These are phyloP conservation scores for Camelina sativa DNA, from an alignment of 345 rosid genomes.

Conservation along the genomic window DNA sequence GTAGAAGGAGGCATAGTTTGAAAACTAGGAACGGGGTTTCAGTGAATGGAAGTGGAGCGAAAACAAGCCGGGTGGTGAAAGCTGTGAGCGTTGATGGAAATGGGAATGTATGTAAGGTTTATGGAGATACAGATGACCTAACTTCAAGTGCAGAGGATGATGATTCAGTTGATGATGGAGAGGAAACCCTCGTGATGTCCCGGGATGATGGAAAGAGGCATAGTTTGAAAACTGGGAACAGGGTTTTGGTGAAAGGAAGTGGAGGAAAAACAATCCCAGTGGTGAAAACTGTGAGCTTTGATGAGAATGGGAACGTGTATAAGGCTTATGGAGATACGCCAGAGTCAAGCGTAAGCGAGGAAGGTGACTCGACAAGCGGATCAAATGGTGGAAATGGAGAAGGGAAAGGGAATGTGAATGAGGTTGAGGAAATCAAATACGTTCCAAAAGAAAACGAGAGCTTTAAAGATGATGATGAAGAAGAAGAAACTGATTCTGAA, in stretches of 20 bases:
- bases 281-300: slow-evolving; percentile 45
- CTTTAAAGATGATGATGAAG: slow-evolving; percentile 38
- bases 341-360: slow-evolving; percentile 51
- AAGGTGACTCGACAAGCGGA: slow-evolving; percentile 46
- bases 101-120: slow-evolving; percentile 41
- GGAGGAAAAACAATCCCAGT: slow-evolving; percentile 8
- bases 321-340: slow-evolving; percentile 47
- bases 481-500: slow-evolving; percentile 37
- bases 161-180: slow-evolving; percentile 32
- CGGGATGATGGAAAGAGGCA: slow-evolving; percentile 19
- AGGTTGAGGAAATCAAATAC: slow-evolving; percentile 45
- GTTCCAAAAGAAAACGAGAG: slow-evolving; percentile 39
- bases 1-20: not conserved
- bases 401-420: slow-evolving; percentile 8
- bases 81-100: slow-evolving; percentile 32
- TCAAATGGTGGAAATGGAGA: slow-evolving; percentile 49
- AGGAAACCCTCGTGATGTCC: slow-evolving; percentile 10
- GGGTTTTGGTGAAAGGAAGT: slow-evolving; percentile 32
- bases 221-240: slow-evolving; percentile 18
- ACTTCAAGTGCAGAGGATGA: slow-evolving; percentile 49
- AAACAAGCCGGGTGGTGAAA: slow-evolving; percentile 23
- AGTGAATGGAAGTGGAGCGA: slow-evolving; percentile 35
- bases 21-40: slow-evolving; percentile 30
- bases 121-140: slow-evolving; percentile 43
- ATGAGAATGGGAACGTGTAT: slow-evolving; percentile 40